These are phyloP conservation scores for Thinopyrum elongatum DNA, from an alignment of 176 grass and related monocot genomes.

Conservation along the genomic window DNA sequence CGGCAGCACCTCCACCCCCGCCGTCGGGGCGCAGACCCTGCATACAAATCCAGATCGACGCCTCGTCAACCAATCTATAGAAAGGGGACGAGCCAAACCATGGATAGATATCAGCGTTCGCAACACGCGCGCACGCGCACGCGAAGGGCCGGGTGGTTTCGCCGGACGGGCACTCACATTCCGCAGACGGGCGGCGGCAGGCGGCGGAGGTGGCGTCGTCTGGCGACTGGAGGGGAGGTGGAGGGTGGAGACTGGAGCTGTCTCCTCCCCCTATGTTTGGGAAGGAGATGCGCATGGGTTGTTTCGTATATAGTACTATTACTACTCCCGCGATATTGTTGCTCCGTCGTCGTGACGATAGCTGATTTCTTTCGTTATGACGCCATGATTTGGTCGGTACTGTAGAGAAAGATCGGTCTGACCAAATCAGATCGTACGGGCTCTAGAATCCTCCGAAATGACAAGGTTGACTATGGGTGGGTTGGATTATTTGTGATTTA, in stretches of 20 bases:
- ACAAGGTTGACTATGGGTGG: background rate
- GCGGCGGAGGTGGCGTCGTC: background rate
- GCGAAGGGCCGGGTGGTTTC: background rate
- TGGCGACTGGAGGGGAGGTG: background rate
- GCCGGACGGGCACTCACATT: constrained; percentile 6
- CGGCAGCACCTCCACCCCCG: background rate
- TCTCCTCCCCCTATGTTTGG: too few relatives aligned
- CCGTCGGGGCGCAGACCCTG: constrained; percentile 27
- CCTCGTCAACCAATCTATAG: background rate
- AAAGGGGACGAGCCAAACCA: background rate
- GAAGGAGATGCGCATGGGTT: too few relatives aligned
- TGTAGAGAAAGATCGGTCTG: background rate
- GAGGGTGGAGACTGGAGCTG: too few relatives aligned
- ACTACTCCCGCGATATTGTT: too few relatives aligned
- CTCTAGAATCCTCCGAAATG: background rate
- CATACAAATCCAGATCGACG: constrained; percentile 18
- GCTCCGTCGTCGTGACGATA: background rate
- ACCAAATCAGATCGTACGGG: background rate
- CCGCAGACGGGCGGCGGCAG: background rate
- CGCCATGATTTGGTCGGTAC: background rate
- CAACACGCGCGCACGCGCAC: background rate
- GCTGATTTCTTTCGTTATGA: background rate
- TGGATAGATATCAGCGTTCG: background rate
- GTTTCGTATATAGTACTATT: too few relatives aligned
- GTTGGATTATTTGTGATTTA: too few relatives aligned